phyloP scores from a whole-genome alignment of 2,329 filamentous ascomycete genomes.

The Cryphonectria parasitica region DNA sequence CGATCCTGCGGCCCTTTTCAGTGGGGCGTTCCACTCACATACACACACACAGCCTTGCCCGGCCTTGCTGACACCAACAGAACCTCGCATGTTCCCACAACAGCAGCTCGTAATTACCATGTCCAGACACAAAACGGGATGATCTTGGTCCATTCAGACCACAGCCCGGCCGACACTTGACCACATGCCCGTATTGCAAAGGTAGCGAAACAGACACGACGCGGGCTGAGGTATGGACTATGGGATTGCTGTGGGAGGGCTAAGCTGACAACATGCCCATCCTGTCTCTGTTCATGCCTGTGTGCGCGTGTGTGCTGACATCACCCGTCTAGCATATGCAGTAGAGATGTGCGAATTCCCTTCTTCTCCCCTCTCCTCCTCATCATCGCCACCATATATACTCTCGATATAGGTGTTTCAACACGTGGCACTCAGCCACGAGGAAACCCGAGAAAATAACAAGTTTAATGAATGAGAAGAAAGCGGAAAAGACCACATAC shows the following conservation, averaged over 20 bases:
- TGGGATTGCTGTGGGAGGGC: background rate
- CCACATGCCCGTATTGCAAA: background rate
- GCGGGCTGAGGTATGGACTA: background rate
- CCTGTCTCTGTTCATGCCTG: background rate
- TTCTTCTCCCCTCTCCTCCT: too few species aligned
- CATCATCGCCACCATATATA: background rate
- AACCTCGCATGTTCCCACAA: background rate
- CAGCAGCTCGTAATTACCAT: slow-evolving; percentile 2
- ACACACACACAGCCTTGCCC: background rate
- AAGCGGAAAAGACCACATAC: background rate
- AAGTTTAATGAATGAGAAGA: background rate
- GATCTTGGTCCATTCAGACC: background rate
- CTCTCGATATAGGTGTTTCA: background rate
- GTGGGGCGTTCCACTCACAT: background rate
- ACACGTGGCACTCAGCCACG: background rate
- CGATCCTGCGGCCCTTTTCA: background rate
- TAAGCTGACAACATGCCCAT: background rate
- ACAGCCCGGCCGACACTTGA: background rate
- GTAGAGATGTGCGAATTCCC: background rate
- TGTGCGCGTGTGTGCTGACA: background rate
- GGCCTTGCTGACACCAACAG: background rate
- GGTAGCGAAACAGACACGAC: background rate
- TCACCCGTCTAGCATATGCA: background rate
- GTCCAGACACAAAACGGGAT: background rate
- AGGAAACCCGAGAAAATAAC: background rate